Evolutionary conservation across 1,139 yeast genomes (phyloP).

Genomic region (Zhuliangozyma parablackwelliae): DNA sequence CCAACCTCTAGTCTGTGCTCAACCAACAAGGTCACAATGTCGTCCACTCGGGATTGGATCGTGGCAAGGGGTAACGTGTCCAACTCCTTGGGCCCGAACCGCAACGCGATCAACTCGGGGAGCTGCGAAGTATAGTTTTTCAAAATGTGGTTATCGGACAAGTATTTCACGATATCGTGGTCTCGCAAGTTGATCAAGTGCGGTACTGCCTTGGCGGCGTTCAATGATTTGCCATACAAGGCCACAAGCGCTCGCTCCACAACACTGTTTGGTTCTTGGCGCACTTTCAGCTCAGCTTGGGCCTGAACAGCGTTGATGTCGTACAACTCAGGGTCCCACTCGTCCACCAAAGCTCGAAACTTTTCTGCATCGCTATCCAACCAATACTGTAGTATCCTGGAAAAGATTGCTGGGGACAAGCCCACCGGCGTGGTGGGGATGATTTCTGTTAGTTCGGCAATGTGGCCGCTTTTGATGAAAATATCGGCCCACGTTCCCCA

Average conservation of each 20-base stretch:
- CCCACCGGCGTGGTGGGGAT: slow-evolving; percentile 44
- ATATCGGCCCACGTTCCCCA: slow-evolving; percentile 68
- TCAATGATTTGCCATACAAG: slow-evolving; percentile 53
- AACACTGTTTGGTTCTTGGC: slow-evolving; percentile 13
- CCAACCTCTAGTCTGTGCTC: slow-evolving; percentile 61
- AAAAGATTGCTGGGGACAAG: slow-evolving; percentile 42
- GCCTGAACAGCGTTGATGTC: slow-evolving; percentile 43
- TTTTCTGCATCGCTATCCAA: slow-evolving; percentile 28
- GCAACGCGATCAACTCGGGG: slow-evolving; percentile 50
- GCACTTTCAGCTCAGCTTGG: slow-evolving; percentile 40
- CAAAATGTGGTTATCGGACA: slow-evolving; percentile 60
- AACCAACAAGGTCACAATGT: slow-evolving; percentile 54
- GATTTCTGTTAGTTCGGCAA: slow-evolving; percentile 42
- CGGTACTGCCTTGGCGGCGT: slow-evolving; percentile 58
- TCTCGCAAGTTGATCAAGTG: slow-evolving; percentile 59
- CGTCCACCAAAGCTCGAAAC: slow-evolving; percentile 38
- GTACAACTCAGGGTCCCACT: slow-evolving; percentile 62
- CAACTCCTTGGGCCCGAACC: slow-evolving; percentile 26
- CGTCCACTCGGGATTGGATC: slow-evolving; percentile 35
- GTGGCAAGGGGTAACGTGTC: slow-evolving; percentile 38
- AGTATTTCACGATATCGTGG: slow-evolving; percentile 49
- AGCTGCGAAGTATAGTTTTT: slow-evolving; percentile 44
- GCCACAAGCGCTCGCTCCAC: slow-evolving; percentile 52
- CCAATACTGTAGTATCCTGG: slow-evolving; percentile 48
- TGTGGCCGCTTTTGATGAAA: slow-evolving; percentile 49